phyloP scores from a whole-genome alignment of 768 basidiomycete species.

The Gautieria morchelliformis region DNA sequence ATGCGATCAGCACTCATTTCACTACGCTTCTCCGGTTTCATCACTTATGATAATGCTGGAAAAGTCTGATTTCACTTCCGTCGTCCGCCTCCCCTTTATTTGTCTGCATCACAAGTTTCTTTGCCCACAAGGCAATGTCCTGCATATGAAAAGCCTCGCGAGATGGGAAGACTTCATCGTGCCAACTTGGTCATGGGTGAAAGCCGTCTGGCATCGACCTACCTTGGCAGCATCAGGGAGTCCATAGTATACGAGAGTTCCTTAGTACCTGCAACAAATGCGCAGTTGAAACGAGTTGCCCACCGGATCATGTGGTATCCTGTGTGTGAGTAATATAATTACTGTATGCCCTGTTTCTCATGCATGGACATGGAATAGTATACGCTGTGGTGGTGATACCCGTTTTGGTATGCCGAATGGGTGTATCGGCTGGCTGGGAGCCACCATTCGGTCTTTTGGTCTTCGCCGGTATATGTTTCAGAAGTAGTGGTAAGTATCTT shows the following conservation, averaged over 20 bases:
- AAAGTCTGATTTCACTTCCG: not conserved
- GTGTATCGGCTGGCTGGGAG: not conserved
- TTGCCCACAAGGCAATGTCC: not conserved
- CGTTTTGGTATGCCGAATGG: conserved; percentile 2
- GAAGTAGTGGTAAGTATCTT: not conserved
- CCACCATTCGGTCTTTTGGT: conserved; percentile 1
- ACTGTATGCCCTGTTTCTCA: not conserved
- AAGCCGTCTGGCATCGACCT: not conserved
- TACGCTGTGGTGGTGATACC: not conserved
- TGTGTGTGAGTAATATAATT: not conserved
- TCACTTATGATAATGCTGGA: not conserved
- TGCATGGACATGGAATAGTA: not conserved
- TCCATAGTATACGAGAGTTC: too few relatives aligned
- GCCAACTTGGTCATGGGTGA: not conserved
- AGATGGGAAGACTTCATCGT: not conserved
- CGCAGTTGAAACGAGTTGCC: not conserved
- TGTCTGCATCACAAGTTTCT: not conserved
- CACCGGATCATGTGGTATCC: conserved; percentile 1
- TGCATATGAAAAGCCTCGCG: not conserved
- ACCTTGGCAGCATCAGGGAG: too few relatives aligned
- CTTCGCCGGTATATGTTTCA: conserved; percentile 1
- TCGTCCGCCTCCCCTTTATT: not conserved
- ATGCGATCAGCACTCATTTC: too few relatives aligned
- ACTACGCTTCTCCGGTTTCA: not conserved
- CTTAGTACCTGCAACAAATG: too few relatives aligned